Evolutionary conservation across 495 filamentous ascomycete genomes (phyloP), one percentile per base, ranked within the genome.

Genomic region (Bryoglossum gracile): DNA sequence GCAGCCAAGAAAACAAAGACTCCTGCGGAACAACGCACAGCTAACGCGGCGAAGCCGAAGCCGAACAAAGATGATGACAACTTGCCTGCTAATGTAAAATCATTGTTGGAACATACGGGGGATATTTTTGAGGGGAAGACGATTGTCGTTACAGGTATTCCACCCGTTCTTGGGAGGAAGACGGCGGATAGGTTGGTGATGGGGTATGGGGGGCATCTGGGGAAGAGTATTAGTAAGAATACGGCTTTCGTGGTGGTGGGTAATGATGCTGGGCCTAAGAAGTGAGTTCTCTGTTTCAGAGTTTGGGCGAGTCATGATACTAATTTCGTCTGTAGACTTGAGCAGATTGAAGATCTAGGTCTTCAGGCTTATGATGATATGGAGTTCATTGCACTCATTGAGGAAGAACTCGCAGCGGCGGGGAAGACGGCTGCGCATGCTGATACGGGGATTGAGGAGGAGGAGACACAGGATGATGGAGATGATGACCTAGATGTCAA

Each of bases 261-360:
- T 0, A 33, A 47, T 46, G 35, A 53, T 33, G 42, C 50, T n/a
- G 50, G 50, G 11, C 50, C 50, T 2, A 46, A 28, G 14, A 53
- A 53, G 43, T 25, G 13, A 30, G 26, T 30, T 30, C 13, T 30
- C 13, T 5, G 26, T 6, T 30, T 13, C 26, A 30, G 13, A 30
- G 26, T 30, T 6, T 30, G 5, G 5, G 5, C 5, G 26, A 6
- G 26, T 13, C 13, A 6, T 6, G 6, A 13, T 30, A 30, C 26
- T 30, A 13, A 30, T 13, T 30, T 30, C 26, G 26, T n/a, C 5
- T 6, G 26, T 30, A 30, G 26, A 30, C 26, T 53, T 10, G 35
- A 41, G 11, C 11, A 53, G 25, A 53, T 46, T 22, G 50, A 39
- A 24, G 33, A 47, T 3, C 25, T 46, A 17, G 43, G 43, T 18